Base-by-base conservation (phyloP, 2,329 filamentous ascomycete species). In the Cladosporium sp. region DNA sequence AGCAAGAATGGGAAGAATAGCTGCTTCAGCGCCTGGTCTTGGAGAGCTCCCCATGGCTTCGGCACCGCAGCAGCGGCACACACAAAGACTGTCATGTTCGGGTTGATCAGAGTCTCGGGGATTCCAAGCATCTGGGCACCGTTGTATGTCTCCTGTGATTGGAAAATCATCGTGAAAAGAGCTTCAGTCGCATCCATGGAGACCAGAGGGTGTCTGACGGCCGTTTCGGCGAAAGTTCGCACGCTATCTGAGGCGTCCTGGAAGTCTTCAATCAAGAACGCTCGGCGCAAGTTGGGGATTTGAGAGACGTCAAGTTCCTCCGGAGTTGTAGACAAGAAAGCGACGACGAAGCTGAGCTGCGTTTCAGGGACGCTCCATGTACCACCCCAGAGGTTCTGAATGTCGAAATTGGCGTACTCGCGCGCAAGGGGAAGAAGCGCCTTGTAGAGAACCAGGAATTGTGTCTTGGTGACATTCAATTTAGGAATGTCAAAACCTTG, bases 271-370 rank as follows among this genome's bases (percentile, higher is more conserved):
- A 83, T 69, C 2, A 88, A 87, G 75, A 97, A 96, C 2, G 92
- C 92, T 28, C 88, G 85, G 65, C 91, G 87, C 40, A 98, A 84
- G 37, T 90, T 88, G 0, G 93, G 94, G 66, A 98, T 95, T 40
- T 90, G 91, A 14, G 89, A 90, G 3, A 92, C 90, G 76, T 98
- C 93, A 29, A 97, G 84, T 72, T 93, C 87, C 31, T 91, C 86
- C 0, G 89, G 85, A 14, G 86, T 86, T 65, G 93, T 85, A 4
- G 91, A 91, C 26, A 94, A 84, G 76, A 94, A 97, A 21, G 93
- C 93, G 69, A 90, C 90, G 63, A 98, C 87, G 76, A 98, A 97
- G n/a, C 93, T 96, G 40, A 99, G 82, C 70, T 98, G 94, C 0
- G 95, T 92, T 68, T 96, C 89, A 16, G 90, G 86, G 70, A 96